A percentile compares a stretch with the other conserved stretches of the same genome.
These are phyloP conservation scores for Diaporthe ilicicola DNA, from an alignment of 2,329 filamentous ascomycete species.

Conservation along the genomic window DNA sequence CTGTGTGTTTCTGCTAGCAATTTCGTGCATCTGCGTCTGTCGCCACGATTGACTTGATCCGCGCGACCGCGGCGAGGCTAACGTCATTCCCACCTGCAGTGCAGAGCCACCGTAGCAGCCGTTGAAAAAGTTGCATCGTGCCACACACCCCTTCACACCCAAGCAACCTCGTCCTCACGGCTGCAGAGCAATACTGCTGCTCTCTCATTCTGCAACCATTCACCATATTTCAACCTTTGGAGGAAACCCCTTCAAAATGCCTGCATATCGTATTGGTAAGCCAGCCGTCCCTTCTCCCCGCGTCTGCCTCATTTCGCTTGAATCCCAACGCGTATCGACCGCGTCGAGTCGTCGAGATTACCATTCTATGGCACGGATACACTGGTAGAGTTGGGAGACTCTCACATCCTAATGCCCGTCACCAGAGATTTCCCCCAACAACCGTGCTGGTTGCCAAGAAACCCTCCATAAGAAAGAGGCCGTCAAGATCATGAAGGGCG, in stretches of 20 bases:
- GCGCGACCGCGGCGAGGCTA: not conserved
- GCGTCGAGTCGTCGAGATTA: not conserved
- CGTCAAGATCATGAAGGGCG: conserved; percentile 80
- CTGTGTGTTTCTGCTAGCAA: not conserved
- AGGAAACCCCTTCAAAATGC: conserved; percentile 45
- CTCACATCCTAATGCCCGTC: not conserved
- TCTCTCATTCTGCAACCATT: not conserved
- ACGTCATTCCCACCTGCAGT: conserved; percentile 21
- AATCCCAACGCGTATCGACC: not conserved
- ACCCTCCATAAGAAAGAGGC: conserved; percentile 74
- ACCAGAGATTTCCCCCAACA: conserved; percentile 74
- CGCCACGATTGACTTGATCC: not conserved
- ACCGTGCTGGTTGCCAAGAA: conserved; percentile 78
- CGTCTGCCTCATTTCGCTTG: not conserved
- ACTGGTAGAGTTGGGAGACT: not conserved
- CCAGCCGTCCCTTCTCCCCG: conserved; percentile 24
- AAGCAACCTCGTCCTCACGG: not conserved
- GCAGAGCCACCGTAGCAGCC: not conserved
- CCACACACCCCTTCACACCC: not conserved
- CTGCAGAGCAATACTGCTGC: not conserved
- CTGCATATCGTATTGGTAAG: conserved; percentile 58
- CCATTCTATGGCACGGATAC: not conserved
- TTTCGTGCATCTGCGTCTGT: not conserved
- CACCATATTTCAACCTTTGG: not conserved
- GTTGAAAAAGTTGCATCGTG: conserved; percentile 12